phyloP scores from a whole-genome alignment of 2,329 filamentous ascomycete genomes.

The Cadophora gregata region DNA sequence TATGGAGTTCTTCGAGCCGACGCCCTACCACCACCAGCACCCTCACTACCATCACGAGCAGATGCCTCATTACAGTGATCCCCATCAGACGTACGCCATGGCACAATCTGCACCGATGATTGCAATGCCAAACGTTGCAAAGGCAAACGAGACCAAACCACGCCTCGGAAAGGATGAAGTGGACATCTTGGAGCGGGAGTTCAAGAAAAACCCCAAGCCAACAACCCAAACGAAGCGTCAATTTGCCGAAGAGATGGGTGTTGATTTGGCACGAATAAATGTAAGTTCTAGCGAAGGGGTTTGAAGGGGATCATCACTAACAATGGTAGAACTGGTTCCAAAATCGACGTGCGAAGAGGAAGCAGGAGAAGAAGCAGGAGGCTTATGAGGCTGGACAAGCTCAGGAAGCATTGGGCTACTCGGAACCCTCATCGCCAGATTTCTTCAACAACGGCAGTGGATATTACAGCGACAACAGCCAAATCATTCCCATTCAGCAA shows the following conservation, averaged over 20 bases:
- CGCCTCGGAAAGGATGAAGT: conserved; percentile 63
- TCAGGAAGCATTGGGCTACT: conserved; percentile 38
- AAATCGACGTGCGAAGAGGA: conserved; percentile 60
- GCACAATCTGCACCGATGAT: conserved; percentile 45
- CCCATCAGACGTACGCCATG: conserved; percentile 33
- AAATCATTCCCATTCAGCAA: conserved; percentile 28
- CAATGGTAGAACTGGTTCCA: conserved; percentile 71
- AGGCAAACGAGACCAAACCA: conserved; percentile 44
- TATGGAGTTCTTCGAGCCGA: conserved; percentile 41
- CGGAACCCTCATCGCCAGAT: conserved; percentile 41
- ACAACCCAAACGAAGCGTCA: conserved; percentile 66
- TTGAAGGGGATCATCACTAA: conserved; percentile 30
- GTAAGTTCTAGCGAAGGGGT: conserved; percentile 58
- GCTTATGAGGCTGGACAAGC: conserved; percentile 54
- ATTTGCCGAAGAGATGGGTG: conserved; percentile 64
- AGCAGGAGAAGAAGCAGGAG: conserved; percentile 63
- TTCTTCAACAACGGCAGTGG: conserved; percentile 30
- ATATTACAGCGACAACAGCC: conserved; percentile 31
- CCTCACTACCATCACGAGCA: conserved; percentile 35
- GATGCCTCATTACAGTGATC: conserved; percentile 31
- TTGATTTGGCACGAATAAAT: conserved; percentile 69
- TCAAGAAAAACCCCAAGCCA: conserved; percentile 68
- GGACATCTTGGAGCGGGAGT: conserved; percentile 64
- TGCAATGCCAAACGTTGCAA: conserved; percentile 33
- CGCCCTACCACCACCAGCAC: conserved; percentile 33